Conservation (phyloP, 139 green algal species). For the Chlorella sp. region DNA sequence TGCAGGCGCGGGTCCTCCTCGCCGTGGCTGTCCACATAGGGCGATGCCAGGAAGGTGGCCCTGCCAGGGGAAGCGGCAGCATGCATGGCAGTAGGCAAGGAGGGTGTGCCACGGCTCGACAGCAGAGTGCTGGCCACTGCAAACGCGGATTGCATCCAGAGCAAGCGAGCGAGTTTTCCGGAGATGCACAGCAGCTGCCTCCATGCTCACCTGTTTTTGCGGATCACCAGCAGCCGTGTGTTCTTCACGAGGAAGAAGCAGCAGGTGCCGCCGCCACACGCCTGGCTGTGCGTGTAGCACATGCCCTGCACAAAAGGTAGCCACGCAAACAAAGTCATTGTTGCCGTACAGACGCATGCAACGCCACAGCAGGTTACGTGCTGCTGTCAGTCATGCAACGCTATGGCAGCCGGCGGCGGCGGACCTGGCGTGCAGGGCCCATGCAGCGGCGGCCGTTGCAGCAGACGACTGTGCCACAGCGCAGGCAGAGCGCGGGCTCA, state of each 20-base stretch:
- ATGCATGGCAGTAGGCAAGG: background rate
- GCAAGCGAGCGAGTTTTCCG: no score
- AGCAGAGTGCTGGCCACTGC: no score
- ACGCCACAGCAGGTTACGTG: no score
- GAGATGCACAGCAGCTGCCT: background rate
- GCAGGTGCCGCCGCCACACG: slow-evolving; percentile 31
- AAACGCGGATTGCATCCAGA: no score
- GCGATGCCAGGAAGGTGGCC: slow-evolving; percentile 37
- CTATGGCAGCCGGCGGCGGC: background rate
- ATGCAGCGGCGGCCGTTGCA: slow-evolving; percentile 2
- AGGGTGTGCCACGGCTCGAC: no score
- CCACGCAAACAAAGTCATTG: background rate
- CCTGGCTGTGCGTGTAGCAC: slow-evolving; percentile 24
- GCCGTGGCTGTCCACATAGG: slow-evolving; percentile 42
- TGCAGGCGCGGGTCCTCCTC: slow-evolving; percentile 38
- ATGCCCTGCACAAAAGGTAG: background rate
- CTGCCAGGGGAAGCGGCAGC: background rate
- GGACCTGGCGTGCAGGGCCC: background rate
- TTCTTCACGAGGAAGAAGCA: slow-evolving; percentile 38
- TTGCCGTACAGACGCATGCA: no score
- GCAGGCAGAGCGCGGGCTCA: slow-evolving; percentile 36
- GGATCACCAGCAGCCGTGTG: slow-evolving; percentile 40
- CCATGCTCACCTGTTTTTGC: slow-evolving; percentile 23
- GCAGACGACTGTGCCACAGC: slow-evolving; percentile 36
- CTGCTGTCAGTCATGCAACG: background rate